Conservation (phyloP, 129 eudicot species). For the Pulicaria dysenterica region DNA sequence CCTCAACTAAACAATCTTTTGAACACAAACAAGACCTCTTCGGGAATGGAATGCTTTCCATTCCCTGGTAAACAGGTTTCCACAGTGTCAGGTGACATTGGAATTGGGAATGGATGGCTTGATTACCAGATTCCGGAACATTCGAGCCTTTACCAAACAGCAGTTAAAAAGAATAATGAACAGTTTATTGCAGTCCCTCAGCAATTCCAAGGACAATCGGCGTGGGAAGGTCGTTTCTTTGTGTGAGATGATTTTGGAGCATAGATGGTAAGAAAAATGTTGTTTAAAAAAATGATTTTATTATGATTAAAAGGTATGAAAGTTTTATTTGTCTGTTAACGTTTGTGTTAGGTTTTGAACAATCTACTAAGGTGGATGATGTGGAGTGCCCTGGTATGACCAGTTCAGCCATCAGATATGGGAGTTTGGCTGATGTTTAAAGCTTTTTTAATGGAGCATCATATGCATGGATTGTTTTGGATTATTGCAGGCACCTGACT, state of each 20-base stretch:
- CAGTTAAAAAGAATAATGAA: constrained; percentile 55
- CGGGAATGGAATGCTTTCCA: constrained; percentile 73
- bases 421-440: constrained; percentile 62
- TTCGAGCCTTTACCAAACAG: constrained; percentile 50
- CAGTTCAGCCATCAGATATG: constrained; percentile 65
- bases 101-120: constrained; percentile 50
- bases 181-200: constrained; percentile 56
- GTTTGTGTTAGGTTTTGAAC: constrained; percentile 48
- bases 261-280: constrained; percentile 43
- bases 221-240: constrained; percentile 80
- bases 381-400: constrained; percentile 61
- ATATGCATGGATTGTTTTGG: constrained; percentile 82
- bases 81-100: constrained; percentile 31
- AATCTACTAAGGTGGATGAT: constrained; percentile 56
- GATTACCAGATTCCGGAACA: constrained; percentile 51
- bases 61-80: constrained; percentile 93
- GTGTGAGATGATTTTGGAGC: constrained; percentile 62
- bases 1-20: constrained; percentile 43
- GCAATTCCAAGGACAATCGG: constrained; percentile 79
- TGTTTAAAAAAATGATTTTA: background rate
- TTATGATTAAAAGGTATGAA: background rate
- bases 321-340: background rate
- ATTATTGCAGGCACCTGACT: constrained; percentile 87
- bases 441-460: constrained; percentile 62
- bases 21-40: constrained; percentile 47